Evolutionary conservation across 768 basidiomycete genomes (phyloP), one percentile per base, ranked within the genome.

Genomic region (Pleurotus citrinopileatus): DNA sequence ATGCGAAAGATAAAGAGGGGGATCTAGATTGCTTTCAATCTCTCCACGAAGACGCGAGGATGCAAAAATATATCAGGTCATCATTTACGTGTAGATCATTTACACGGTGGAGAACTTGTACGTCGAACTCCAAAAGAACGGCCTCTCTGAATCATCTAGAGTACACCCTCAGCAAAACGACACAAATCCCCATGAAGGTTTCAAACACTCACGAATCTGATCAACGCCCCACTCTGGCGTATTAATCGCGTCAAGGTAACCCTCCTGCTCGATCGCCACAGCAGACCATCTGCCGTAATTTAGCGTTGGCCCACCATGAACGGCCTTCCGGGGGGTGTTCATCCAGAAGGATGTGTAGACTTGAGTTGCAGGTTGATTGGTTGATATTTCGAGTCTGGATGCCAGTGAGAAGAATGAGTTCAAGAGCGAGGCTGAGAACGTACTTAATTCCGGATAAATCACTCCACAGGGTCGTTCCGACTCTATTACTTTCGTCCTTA

Each of bases 221-320:
- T 82, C 73, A 2, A 79, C 70, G 15, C 67, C 65, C 78, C 77
- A 83, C 61, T 81, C 74, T 0, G 80, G 81, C 3, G 74, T 79
- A 57, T 83, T 79, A 51, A 82, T 80, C 9, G 80, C 80, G 60
- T 76, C 80, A 40, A 82, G 67, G 56, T 76, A 77, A 7, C 79
- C 77, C 58, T 79, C 70, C 57, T 80, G 80, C 59, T 82, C 80
- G 50, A 83, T 74, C 0, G 78, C 80, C 15, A 81, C 72, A 0
- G 76, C 79, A 38, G 73, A 68, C 59, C 67, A 75, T 32, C 59
- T 65, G 2, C 67, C 68, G 60, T 81, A 82, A 12, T 65, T 70
- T 12, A 69, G 56, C 4, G 60, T 60, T 1, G 78, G 73, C 0
- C 79, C 80, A 3, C 80, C 81, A 47, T 81, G 81, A 10, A 73